Evolutionary conservation across 2,329 filamentous ascomycete genomes (phyloP), one percentile per base, ranked within the genome.

Genomic region (Dothistroma pini): DNA sequence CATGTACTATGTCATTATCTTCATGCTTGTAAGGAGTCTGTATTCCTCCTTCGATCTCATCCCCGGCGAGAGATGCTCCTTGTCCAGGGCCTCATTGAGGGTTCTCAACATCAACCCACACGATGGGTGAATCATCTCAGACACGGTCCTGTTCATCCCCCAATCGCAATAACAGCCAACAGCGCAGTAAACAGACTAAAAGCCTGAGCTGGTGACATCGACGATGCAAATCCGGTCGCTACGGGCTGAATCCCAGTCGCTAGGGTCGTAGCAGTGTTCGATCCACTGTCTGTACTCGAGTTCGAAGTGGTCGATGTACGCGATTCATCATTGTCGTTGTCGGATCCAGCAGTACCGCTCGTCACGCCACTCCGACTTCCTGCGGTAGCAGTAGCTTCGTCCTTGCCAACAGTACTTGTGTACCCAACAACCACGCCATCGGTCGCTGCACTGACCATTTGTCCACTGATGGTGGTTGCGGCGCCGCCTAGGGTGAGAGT

Each of bases 401-500:
- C 21, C 6, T 32, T 1, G 16, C 50, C 56, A 25, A 58, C 19
- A 29, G 56, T 58, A 29, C 31, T 53, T 1, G 19, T 12, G 9
- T 25, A 54, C 2, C 25, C 49, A 10, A 58, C 5, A 19, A 58
- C 35, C 4, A 58, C 16, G 34, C 59, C 61, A 41, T 62, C 29
- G 12, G 48, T 61, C 10, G 59, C 61, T 47, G 62, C 61, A 41
- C 65, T 69, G 47, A 69, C 38, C 8, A 63, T 50, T 10, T 64
- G 21, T 11, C 66, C 65, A 1, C 47, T 14, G 4, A 67, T 49
- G 2, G 62, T 64, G 5, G 60, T 48, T 1, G 66, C 60, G 25
- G 38, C 49, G 19, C 58, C 63, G 32, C 65, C 64, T 6, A 62
- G 63, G 1, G 60, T 64, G n/a, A 68, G 34, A 3, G 66, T 61